Evolutionary conservation across 2,329 filamentous ascomycete genomes (phyloP), one percentile per base, ranked within the genome.

Genomic region (Byssochlamys sp.): DNA sequence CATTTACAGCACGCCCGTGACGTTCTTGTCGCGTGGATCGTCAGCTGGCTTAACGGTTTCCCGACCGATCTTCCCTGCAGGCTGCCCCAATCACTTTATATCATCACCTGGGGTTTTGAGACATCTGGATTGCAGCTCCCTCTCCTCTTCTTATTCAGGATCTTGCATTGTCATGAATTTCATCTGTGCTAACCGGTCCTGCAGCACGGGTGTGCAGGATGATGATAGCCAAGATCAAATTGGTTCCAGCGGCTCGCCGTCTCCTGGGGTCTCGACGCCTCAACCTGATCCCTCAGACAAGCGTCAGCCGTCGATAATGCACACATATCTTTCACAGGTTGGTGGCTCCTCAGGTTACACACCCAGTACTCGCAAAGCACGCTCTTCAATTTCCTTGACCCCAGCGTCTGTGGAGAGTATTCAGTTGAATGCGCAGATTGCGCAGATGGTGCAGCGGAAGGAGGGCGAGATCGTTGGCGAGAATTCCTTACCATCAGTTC

Each of bases 321-420:
- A 86, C 75, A 95, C 88, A 81, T 96, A 94, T 82, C 96, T 97
- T 83, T 88, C 88, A 80, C 94, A 99, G 92, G 94, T 99, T 95
- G 87, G 94, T 96, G 83, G 84, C 81, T 84, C 83, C 80, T 84
- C 84, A 82, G 85, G 84, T 81, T 84, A 86, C 85, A 82, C 83
- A 81, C 72, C 75, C 76, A 79, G 62, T 70, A 64, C 72, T 63
- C 68, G 71, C 60, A 72, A 69, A 64, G 66, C 71, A 65, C 70
- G 71, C 66, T 69, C 72, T 62, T 73, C 69, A 66, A 66, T 68
- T 67, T 69, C 66, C 61, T 65, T 66, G 59, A 65, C 63, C 58
- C 62, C 65, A 62, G 53, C 61, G 57, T 61, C 65, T 54, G 61
- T 62, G 55, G 60, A 65, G 58, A 64, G 60, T 55, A 57, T 60